phyloP scores from a whole-genome alignment of 2,329 filamentous ascomycete species.

The Penicillium sp. region DNA sequence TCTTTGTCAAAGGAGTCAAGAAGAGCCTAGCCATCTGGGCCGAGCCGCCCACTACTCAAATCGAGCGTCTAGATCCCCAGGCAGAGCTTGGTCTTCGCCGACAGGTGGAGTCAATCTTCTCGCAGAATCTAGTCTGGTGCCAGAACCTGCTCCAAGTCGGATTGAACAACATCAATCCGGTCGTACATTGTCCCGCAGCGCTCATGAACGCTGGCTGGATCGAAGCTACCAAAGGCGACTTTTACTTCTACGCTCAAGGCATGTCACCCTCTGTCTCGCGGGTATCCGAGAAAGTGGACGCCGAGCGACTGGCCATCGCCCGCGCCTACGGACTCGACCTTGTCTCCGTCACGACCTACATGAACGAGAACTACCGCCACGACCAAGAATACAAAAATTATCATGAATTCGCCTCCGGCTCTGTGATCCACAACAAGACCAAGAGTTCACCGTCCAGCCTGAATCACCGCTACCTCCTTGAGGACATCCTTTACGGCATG shows the following conservation, averaged over 20 bases:
- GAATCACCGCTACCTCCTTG: constrained; percentile 14
- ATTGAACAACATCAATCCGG: constrained; percentile 18
- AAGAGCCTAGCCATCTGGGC: constrained; percentile 16
- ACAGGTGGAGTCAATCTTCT: constrained; percentile 13
- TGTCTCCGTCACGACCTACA: constrained; percentile 13
- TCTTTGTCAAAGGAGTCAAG: constrained; percentile 15
- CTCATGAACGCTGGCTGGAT: constrained; percentile 20
- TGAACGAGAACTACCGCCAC: constrained; percentile 17
- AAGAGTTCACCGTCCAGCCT: constrained; percentile 13
- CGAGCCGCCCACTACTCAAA: constrained; percentile 10
- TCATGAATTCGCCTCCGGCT: constrained; percentile 13
- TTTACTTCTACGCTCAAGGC: constrained; percentile 17
- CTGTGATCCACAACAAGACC: constrained; percentile 18
- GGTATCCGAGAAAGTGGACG: constrained; percentile 13
- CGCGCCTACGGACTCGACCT: constrained; percentile 15
- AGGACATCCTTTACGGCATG: constrained; percentile 13
- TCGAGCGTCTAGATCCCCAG: constrained; percentile 7
- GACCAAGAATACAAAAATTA: constrained; percentile 11
- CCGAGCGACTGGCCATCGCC: constrained; percentile 14
- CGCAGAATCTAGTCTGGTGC: constrained; percentile 13
- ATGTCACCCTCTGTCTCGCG: constrained; percentile 15
- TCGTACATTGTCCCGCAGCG: constrained; percentile 13
- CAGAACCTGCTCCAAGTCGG: constrained; percentile 15
- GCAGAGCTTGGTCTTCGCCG: constrained; percentile 8
- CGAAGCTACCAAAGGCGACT: constrained; percentile 16